Evolutionary conservation across 495 filamentous ascomycete species (phyloP).

Genomic region (Aspergillus heteromorphus): DNA sequence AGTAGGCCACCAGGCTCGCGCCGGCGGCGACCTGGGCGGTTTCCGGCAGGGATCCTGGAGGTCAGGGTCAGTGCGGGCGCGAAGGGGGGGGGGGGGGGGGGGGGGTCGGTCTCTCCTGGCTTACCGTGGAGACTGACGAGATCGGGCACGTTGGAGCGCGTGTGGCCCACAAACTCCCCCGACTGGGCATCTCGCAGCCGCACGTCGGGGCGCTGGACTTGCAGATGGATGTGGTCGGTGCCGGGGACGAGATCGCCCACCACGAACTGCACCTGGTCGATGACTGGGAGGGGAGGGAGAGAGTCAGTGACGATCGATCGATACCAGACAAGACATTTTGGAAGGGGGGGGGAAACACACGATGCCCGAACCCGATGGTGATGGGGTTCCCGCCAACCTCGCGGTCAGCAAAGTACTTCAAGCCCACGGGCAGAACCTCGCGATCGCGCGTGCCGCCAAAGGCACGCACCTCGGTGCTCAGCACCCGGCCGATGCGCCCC

Average conservation of each 20-base stretch:
- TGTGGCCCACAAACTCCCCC: neutral
- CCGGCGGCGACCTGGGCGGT: neutral
- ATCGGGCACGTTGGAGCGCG: conserved; percentile 6
- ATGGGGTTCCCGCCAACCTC: conserved; percentile 6
- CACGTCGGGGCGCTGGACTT: conserved; percentile 6
- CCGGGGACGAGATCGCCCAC: conserved; percentile 5
- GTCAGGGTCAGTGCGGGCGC: neutral
- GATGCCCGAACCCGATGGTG: conserved; percentile 7
- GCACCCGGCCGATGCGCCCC: neutral
- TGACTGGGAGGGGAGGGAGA: no score
- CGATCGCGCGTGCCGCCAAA: conserved; percentile 1
- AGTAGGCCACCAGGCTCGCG: conserved; percentile 6
- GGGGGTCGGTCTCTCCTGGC: no score
- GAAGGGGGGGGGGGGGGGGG: neutral
- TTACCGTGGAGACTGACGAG: conserved; percentile 7
- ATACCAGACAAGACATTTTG: no score
- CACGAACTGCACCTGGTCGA: conserved; percentile 8
- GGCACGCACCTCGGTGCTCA: neutral
- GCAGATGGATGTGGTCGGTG: conserved; percentile 4
- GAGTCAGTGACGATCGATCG: no score
- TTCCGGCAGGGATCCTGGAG: conserved; percentile 1
- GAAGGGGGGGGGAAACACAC: no score
- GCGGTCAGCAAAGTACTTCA: conserved; percentile 5
- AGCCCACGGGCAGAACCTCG: neutral
- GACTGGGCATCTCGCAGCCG: conserved; percentile 1